These are phyloP conservation scores for Pholiota molesta DNA, from an alignment of 768 basidiomycete genomes.

Conservation along the genomic window DNA sequence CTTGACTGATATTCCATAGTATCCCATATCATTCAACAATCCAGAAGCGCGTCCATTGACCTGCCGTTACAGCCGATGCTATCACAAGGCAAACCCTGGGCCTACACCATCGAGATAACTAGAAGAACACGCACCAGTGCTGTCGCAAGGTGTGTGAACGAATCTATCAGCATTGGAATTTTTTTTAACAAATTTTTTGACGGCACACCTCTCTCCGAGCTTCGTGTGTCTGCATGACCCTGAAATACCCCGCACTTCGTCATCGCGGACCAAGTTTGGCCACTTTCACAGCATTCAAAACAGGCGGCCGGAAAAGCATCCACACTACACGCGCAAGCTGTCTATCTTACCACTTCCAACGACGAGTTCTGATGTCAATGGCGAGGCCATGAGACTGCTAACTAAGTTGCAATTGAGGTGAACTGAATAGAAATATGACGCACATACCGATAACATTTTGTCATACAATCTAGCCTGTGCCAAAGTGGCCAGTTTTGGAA, in stretches of 20 bases:
- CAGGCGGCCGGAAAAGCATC: not conserved
- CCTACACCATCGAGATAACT: not conserved
- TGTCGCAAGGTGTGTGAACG: not conserved
- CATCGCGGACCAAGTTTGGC: not conserved
- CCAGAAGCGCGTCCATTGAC: not conserved
- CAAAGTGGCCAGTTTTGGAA: not conserved
- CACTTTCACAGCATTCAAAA: not conserved
- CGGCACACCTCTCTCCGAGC: not conserved
- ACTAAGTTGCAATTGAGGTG: not conserved
- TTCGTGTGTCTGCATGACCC: not conserved
- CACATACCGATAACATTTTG: not conserved
- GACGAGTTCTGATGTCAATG: not conserved
- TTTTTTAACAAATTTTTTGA: not conserved
- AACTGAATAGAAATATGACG: not conserved
- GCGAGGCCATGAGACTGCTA: not conserved
- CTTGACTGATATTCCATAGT: not conserved
- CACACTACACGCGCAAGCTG: not conserved
- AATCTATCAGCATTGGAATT: not conserved
- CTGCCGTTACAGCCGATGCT: not conserved
- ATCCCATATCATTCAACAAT: not conserved
- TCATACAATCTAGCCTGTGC: not conserved
- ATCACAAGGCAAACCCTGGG: not conserved
- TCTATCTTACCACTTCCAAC: not conserved
- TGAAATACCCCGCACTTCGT: slow-evolving; percentile 3
- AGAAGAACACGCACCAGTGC: not conserved